A percentile compares a stretch with the other conserved stretches of the same genome.
Conservation (phyloP, 441 rosid genomes). For the Arabidopsis hybrid region DNA sequence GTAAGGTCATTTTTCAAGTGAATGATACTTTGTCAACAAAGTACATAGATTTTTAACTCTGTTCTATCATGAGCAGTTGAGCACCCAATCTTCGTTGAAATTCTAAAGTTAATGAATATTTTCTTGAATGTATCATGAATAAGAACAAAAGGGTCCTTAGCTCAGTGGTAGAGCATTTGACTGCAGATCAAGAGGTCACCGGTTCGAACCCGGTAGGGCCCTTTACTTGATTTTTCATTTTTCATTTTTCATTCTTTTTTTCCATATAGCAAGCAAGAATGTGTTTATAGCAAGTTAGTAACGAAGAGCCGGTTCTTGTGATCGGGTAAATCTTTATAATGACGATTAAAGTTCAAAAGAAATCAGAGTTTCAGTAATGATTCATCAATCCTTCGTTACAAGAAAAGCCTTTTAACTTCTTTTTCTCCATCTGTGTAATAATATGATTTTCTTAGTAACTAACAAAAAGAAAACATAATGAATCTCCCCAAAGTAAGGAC, state of each 20-base stretch:
- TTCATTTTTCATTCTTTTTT: background rate
- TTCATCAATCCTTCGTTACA: conserved; percentile 30
- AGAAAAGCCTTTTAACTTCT: background rate
- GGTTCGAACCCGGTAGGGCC: conserved; percentile 93
- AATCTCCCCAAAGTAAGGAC: background rate
- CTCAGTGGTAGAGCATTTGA: conserved; percentile 98
- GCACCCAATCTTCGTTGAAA: background rate
- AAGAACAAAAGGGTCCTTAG: conserved; percentile 60
- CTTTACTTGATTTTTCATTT: conserved; percentile 6
- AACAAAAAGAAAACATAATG: conserved; percentile 17
- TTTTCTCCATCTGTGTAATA: conserved; percentile 28
- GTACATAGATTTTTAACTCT: background rate
- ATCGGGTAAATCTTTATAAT: background rate
- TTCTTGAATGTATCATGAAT: background rate
- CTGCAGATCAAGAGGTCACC: conserved; percentile 96
- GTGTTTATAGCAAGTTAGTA: background rate
- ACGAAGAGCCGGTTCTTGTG: conserved; percentile 2
- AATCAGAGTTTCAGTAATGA: conserved; percentile 1
- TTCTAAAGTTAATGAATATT: accelerated
- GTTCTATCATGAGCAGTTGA: background rate
- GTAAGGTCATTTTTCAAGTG: background rate
- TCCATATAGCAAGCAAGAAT: background rate
- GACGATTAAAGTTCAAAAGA: background rate
- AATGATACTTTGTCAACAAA: background rate
- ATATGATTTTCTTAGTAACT: conserved; percentile 20